Evolutionary conservation across 2,329 filamentous ascomycete species (phyloP).

Genomic region (Tolypocladium amazonense): DNA sequence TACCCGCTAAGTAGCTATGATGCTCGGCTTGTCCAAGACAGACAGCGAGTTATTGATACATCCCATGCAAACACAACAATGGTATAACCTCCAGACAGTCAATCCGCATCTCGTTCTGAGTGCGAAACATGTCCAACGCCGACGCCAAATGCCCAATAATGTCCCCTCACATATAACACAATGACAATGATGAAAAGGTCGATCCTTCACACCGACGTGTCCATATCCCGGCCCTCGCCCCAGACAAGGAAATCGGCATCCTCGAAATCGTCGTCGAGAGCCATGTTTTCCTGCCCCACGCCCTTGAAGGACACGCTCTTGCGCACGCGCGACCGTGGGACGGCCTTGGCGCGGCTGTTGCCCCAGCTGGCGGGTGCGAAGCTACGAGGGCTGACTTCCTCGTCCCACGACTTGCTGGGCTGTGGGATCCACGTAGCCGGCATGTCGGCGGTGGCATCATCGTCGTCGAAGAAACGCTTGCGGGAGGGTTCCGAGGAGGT

Average conservation of each 20-base stretch:
- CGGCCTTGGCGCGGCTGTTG: slow-evolving; percentile 36
- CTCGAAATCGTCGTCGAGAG: slow-evolving; percentile 47
- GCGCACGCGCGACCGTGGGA: slow-evolving; percentile 26
- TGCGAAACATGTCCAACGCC: not conserved
- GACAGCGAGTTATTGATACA: not conserved
- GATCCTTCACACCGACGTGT: slow-evolving; percentile 8
- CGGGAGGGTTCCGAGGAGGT: slow-evolving; percentile 20
- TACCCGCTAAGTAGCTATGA: not conserved
- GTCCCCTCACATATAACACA: not conserved
- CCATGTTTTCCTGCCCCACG: slow-evolving; percentile 36
- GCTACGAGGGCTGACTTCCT: slow-evolving; percentile 28
- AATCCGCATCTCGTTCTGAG: not conserved
- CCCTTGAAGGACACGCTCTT: slow-evolving; percentile 12
- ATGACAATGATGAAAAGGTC: not conserved
- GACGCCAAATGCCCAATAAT: not conserved
- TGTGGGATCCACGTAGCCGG: not conserved
- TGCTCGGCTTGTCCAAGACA: not conserved
- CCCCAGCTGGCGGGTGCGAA: slow-evolving; percentile 24
- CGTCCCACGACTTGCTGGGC: slow-evolving; percentile 19
- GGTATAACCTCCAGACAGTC: not conserved
- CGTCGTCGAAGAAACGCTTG: slow-evolving; percentile 38
- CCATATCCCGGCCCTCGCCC: slow-evolving; percentile 30
- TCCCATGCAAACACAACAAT: not conserved
- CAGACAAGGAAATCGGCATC: slow-evolving; percentile 57
- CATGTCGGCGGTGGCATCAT: slow-evolving; percentile 16